Percentiles rank a stretch among this genome's conserved stretches.
Conservation (phyloP, 1,284 basidiomycete genomes). For the Pisolithus thermaeus region DNA sequence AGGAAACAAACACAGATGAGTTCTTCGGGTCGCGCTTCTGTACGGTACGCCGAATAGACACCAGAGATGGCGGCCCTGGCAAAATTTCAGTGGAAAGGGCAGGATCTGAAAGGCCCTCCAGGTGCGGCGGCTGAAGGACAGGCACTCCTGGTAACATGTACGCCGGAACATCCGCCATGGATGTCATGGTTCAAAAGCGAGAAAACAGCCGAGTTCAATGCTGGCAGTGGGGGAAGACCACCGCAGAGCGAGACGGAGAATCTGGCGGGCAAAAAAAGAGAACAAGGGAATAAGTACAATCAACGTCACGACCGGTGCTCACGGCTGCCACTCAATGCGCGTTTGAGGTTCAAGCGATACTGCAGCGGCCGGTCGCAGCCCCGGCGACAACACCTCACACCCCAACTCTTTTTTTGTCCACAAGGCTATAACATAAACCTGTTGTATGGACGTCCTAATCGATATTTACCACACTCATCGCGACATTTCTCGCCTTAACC, state of each 20-base stretch:
- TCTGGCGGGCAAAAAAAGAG: constrained; percentile 11
- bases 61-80: constrained; percentile 70
- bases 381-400: constrained; percentile 16
- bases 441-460: not conserved
- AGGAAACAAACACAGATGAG: constrained; percentile 56
- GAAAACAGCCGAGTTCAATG: constrained; percentile 15
- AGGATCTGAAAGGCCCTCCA: constrained; percentile 61
- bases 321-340: not conserved
- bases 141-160: constrained; percentile 64
- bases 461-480: too few species aligned
- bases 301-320: constrained; percentile 16
- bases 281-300: constrained; percentile 14
- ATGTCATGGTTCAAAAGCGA: constrained; percentile 43
- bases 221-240: constrained; percentile 10
- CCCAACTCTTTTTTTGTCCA: constrained; percentile 3
- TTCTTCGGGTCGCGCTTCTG: constrained; percentile 74
- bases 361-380: constrained; percentile 13
- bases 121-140: constrained; percentile 66
- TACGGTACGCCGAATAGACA: constrained; percentile 57
- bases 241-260: constrained; percentile 14
- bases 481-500: not conserved
- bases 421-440: constrained; percentile 7
- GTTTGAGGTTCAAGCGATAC: not conserved
- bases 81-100: constrained; percentile 77
- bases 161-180: constrained; percentile 60